Evolutionary conservation across 768 basidiomycete species (phyloP), one percentile per base, ranked within the genome.

Genomic region (Tulasnella sp.): DNA sequence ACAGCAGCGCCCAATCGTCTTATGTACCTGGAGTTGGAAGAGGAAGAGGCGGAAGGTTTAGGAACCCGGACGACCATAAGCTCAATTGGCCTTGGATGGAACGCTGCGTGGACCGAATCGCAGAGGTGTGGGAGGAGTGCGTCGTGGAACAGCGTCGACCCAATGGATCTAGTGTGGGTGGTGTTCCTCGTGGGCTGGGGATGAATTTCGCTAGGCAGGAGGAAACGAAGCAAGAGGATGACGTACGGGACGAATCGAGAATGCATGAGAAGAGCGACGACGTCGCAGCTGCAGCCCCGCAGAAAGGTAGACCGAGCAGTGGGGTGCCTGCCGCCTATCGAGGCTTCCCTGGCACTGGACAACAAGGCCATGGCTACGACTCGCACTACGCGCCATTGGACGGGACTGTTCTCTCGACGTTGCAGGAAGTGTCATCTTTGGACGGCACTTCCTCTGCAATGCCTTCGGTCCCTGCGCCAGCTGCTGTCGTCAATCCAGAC

Each of bases 51-150:
- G 34, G 7, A 5, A 38, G 34, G 34, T 38, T 38, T 15, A 38
- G 72, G 73, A 1, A 75, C 72, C 11, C 56, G 42, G 79, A 80
- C 26, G 66, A 68, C 15, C 75, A 75, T 24, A 74, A 77, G 13
- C 76, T 92, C 23, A 78, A 82, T 4, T 95, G 91, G 90, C 74
- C 74, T 56, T 94, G 91, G 91, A 77, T 81, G 50, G 81, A 85
- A 58, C 74, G 78, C 63, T 87, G 88, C 1, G 76, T 82, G 21
- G 69, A 78, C 64, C 78, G 91, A 45, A 76, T 94, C 26, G 80
- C 84, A 64, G 87, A 88, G 56, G 85, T 85, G 0, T 91, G 81
- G 67, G 86, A 92, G 64, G 85, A 92, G 64, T 94, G 92, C 67
- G 72, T 81, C 42, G 79, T 38, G 7, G 34, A 38, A 7, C 34